Percentiles rank a stretch among this genome's conserved stretches.
phyloP scores from a whole-genome alignment of 2,329 filamentous ascomycete species.

The Venturia oleaginea region DNA sequence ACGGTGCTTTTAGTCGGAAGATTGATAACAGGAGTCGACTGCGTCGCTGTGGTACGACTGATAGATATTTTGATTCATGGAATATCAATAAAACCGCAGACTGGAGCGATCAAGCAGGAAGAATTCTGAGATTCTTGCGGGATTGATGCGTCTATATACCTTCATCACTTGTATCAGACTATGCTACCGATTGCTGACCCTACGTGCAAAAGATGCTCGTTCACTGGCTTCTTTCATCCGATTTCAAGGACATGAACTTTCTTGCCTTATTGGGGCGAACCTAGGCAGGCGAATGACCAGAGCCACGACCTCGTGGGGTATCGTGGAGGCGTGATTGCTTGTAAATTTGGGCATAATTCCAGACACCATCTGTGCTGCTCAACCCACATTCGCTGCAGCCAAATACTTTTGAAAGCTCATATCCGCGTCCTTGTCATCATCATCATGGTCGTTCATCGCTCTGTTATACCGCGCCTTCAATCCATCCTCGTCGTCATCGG shows the following conservation, averaged over 20 bases:
- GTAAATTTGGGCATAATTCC: background rate
- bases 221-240: background rate
- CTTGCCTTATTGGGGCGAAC: background rate
- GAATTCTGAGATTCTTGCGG: background rate
- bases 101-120: background rate
- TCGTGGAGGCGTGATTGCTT: background rate
- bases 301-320: background rate
- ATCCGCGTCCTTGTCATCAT: background rate
- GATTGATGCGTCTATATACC: background rate
- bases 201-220: background rate
- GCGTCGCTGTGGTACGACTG: too few relatives aligned
- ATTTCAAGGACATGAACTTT: background rate
- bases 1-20: too few relatives aligned
- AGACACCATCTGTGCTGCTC: background rate
- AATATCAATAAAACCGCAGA: background rate
- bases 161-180: background rate
- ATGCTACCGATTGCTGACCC: background rate
- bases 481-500: slow-evolving; percentile 48
- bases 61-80: background rate
- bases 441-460: slow-evolving; percentile 49
- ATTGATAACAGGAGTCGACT: too few relatives aligned
- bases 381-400: slow-evolving; percentile 9
- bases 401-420: slow-evolving; percentile 13
- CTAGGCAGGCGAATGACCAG: background rate
- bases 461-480: slow-evolving; percentile 69